Conservation (phyloP, 2,329 filamentous ascomycete species). For the Hypocreales sp. region DNA sequence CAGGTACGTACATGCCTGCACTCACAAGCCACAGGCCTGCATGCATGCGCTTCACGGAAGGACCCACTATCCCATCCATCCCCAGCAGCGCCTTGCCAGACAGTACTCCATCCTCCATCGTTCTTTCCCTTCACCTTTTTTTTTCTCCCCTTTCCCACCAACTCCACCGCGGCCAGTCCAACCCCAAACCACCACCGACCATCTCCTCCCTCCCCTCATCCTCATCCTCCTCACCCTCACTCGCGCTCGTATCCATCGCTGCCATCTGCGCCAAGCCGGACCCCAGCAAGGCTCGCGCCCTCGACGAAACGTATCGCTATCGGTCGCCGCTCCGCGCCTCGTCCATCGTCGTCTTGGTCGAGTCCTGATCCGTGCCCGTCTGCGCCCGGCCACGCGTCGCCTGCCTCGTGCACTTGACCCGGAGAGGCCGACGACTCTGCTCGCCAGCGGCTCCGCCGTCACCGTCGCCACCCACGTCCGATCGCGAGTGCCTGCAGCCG, state of each 20-base stretch:
- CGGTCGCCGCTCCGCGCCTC: no score
- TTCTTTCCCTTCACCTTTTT: slow-evolving; percentile 11
- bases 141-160: slow-evolving; percentile 11
- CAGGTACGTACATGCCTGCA: not conserved
- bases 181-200: slow-evolving; percentile 2
- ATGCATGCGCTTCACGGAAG: slow-evolving; percentile 6
- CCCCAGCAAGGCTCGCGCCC: no score
- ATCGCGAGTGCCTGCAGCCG: no score
- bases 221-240: not conserved
- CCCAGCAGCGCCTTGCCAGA: slow-evolving; percentile 7
- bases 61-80: slow-evolving; percentile 11
- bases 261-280: no score
- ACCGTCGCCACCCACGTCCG: no score
- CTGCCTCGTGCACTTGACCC: no score
- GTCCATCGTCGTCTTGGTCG: not conserved
- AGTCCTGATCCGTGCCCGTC: no score
- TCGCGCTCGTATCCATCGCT: not conserved
- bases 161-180: slow-evolving; percentile 10
- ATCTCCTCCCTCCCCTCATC: slow-evolving; percentile 5
- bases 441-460: no score
- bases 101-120: slow-evolving; percentile 9
- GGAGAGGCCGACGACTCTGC: no score
- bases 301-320: no score
- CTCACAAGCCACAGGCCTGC: not conserved
- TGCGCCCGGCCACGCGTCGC: no score